Base-by-base conservation (phyloP, 1,284 basidiomycete species). In the Irpex rosettiformis region DNA sequence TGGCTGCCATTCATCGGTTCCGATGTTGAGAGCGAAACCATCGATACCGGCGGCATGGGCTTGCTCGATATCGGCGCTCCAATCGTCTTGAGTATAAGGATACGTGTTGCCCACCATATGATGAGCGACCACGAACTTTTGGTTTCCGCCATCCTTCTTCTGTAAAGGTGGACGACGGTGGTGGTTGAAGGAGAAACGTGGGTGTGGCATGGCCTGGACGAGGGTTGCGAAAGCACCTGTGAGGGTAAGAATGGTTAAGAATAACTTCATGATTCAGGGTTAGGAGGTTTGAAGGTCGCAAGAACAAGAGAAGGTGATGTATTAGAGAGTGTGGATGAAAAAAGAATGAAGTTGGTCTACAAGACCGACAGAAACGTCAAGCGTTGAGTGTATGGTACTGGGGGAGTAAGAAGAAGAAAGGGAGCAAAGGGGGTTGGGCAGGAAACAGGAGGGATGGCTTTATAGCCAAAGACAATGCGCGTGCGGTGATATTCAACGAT, bases 51-150 rank as follows among this genome's bases (percentile, higher is more conserved):
- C 78, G 2, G 76, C 72, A 64, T 81, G 72, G 0, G 89, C 89
- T 18, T 86, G 74, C 1, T 65, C 51, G 30, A 91, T 83, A 64
- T 91, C 81, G 22, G 72, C 70, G 29, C 72, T 58, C 82, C 89
- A 91, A 64, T 82, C 77, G 61, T 79, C 68, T 29, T 74, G 61
- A 3, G 78, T 84, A 71, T 88, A 91, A 0, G 86, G 81, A 64
- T 78, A 83, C 0, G 82, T 78, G 63, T 89, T 89, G 55, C 87
- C 87, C 55, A 89, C 81, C 75, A 89, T 87, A 61, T 84, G 80
- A 65, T 88, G 86, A 2, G 84, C 82, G 16, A 86, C 75, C 16
- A 88, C 85, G 69, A 78, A 76, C 77, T 86, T 87, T 1, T 66
- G 66, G 33, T 69, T 59, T 33, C 54, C 64, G 16, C 5, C 58